These are phyloP conservation scores for Epipyxis sp. DNA, from an alignment of 108 stramenopile genomes.

Conservation along the genomic window DNA sequence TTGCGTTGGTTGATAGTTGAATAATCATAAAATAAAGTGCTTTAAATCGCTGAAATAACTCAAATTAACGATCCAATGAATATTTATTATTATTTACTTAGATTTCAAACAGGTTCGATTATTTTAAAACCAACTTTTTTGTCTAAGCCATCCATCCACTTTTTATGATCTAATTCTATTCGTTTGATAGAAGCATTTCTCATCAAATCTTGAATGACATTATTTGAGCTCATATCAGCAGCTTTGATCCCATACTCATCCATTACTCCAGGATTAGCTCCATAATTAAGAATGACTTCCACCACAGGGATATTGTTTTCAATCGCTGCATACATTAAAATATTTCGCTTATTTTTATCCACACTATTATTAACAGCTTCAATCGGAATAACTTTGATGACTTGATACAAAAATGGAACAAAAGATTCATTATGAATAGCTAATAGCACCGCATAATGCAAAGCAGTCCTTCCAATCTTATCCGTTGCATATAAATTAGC, in stretches of 20 bases:
- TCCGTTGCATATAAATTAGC: neutral
- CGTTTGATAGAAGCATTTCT: neutral
- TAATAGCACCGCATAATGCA: neutral
- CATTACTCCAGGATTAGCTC: neutral
- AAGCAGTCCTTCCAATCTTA: no score
- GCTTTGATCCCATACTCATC: neutral
- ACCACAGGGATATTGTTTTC: neutral
- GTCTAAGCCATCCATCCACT: neutral
- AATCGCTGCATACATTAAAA: conserved; percentile 13
- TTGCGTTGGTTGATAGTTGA: no score
- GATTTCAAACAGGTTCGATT: no score
- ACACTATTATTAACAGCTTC: neutral
- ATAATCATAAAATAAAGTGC: no score
- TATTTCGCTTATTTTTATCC: neutral
- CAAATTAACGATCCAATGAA: no score
- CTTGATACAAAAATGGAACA: neutral
- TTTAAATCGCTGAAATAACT: no score
- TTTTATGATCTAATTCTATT: neutral
- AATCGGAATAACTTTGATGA: neutral
- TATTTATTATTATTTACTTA: no score
- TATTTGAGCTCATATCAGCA: neutral
- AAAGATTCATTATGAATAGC: neutral
- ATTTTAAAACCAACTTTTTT: neutral
- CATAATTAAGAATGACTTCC: neutral
- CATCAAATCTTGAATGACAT: neutral